A percentile compares a stretch with the other conserved stretches of the same genome.
Evolutionary conservation across 352 stramenopile genomes (phyloP).

Genomic region (Pythium aphanidermatum): DNA sequence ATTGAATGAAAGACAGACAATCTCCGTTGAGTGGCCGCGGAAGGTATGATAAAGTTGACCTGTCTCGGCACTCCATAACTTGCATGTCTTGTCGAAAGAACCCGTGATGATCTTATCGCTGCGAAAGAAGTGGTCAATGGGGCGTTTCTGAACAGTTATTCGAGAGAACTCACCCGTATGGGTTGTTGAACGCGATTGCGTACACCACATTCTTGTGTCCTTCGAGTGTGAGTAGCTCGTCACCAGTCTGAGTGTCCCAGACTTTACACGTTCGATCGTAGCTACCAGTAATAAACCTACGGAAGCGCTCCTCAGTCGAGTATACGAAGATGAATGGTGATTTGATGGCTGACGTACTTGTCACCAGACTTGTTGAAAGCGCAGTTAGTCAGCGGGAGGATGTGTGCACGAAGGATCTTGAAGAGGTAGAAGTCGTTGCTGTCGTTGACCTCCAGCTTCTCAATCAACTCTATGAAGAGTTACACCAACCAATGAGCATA

Average conservation of each 20-base stretch:
- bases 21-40: conserved; percentile 92
- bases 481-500: background rate
- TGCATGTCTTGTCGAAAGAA: conserved; percentile 95
- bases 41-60: conserved; percentile 94
- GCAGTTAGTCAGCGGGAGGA: conserved; percentile 94
- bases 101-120: conserved; percentile 94
- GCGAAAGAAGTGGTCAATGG: background rate
- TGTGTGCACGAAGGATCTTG: conserved; percentile 94
- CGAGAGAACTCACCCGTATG: conserved; percentile 71
- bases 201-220: conserved; percentile 96
- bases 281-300: conserved; percentile 93
- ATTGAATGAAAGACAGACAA: conserved; percentile 95
- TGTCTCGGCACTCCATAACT: conserved; percentile 93
- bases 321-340: no score
- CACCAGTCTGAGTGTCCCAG: conserved; percentile 93
- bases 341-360: conserved; percentile 57
- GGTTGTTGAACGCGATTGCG: conserved; percentile 96
- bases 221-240: conserved; percentile 92
- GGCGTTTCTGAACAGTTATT: background rate
- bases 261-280: conserved; percentile 95
- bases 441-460: conserved; percentile 93
- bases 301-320: background rate
- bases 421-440: conserved; percentile 95
- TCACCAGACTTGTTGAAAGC: conserved; percentile 96
- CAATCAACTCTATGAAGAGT: conserved; percentile 95